Evolutionary conservation across 352 stramenopile genomes (phyloP), one percentile per base, ranked within the genome.

Genomic region (Phytophthora lateralis): DNA sequence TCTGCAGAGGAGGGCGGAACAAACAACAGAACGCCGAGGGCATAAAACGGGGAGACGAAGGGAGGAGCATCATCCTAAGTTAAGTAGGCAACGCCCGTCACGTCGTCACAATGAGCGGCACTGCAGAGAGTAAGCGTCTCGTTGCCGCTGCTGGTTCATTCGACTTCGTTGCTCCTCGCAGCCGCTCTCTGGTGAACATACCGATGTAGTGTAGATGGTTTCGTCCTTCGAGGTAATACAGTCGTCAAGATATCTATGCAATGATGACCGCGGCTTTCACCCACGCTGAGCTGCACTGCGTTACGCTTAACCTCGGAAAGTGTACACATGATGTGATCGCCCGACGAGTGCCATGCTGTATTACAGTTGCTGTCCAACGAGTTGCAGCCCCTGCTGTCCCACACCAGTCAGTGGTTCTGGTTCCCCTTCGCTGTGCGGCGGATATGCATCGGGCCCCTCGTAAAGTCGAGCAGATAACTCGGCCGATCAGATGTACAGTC

Each of bases 301-400:
- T 37, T 20, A 37, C n/a, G 38, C 38, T 48, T 32, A 21, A 7
- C 26, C 10, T 44, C 20, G 34, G 10, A 8, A 26, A 54, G 32
- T 51, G 55, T 41, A 64, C 10, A 47, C 38, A 26, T 58, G 60
- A 55, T 61, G 43, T 62, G 43, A 62, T 53, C 20, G 24, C 12
- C 18, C 6, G 9, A 41, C 26, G 21, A 52, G 60, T 68, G 60
- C 39, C 20, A 58, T 47, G 29, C 27, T 34, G 29, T 24, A 24
- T 62, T 62, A 59, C n/a, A n/a, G n/a, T n/a, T n/a, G 45, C 63
- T 71, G 63, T 71, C 63, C 63, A 71, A 67, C 63, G 63, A 71
- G 21, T 49, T 38, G 15, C 48, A 45, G 38, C 8, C 29, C 30
- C 14, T 37, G 49, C 12, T 66, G 63, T 66, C 63, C 57, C 57